These are phyloP conservation scores for Aspergillus heteromorphus DNA, from an alignment of 495 filamentous ascomycete species.

Conservation along the genomic window DNA sequence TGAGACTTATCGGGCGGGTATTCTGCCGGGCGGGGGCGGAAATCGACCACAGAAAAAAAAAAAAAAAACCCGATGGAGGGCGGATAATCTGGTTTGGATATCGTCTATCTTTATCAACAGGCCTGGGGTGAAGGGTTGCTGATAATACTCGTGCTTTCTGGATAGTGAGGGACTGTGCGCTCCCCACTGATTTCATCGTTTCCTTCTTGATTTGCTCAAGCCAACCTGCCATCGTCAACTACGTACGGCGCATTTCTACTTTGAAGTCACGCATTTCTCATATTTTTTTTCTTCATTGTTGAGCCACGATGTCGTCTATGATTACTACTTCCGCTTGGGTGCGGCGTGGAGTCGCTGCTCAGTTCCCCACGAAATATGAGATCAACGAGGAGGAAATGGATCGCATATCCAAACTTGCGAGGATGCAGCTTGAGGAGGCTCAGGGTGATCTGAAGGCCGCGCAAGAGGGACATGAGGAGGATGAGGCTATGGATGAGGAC, in stretches of 20 bases:
- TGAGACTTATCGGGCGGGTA: constrained; percentile 11
- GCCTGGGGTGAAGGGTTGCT: neutral
- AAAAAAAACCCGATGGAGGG: constrained; percentile 34
- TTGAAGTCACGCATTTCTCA: neutral
- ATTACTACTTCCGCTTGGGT: constrained; percentile 94
- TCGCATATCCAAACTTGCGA: constrained; percentile 83
- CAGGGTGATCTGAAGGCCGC: constrained; percentile 77
- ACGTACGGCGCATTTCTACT: neutral
- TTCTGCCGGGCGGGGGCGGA: constrained; percentile 33
- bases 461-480: constrained; percentile 32
- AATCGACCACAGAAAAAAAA: constrained; percentile 8
- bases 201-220: neutral
- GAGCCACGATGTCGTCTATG: constrained; percentile 62
- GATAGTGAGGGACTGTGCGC: neutral
- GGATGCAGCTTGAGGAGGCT: constrained; percentile 88
- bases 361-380: constrained; percentile 83
- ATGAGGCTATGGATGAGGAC: constrained; percentile 21
- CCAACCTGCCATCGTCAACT: neutral
- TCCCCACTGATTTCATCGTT: neutral
- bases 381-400: constrained; percentile 91
- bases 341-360: constrained; percentile 85
- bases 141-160: neutral
- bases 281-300: neutral
- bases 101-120: neutral
- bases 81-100: constrained; percentile 10